phyloP scores from a whole-genome alignment of 495 filamentous ascomycete genomes.

The Penicillium longicatenatum region DNA sequence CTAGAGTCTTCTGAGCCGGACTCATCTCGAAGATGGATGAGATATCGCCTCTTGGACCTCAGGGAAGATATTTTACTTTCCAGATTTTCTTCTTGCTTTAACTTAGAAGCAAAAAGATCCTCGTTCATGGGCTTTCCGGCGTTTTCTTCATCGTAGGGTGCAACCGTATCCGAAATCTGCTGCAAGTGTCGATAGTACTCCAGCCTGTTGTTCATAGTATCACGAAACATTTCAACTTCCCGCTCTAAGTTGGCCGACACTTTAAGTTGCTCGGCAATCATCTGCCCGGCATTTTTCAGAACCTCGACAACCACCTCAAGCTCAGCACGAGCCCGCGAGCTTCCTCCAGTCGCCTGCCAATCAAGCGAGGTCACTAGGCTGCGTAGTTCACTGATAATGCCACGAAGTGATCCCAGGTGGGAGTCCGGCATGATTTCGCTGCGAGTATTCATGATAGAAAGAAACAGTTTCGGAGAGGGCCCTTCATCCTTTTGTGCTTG shows the following conservation, averaged over 20 bases:
- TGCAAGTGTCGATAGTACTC: constrained; percentile 91
- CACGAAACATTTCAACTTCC: constrained; percentile 75
- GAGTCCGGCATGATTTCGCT: constrained; percentile 57
- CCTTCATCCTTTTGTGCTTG: constrained; percentile 65
- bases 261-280: constrained; percentile 67
- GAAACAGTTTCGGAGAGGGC: constrained; percentile 68
- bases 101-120: constrained; percentile 35
- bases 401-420: constrained; percentile 64
- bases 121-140: constrained; percentile 46
- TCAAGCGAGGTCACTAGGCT: constrained; percentile 63
- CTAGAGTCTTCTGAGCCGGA: constrained; percentile 55
- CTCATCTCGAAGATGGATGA: constrained; percentile 62
- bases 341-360: constrained; percentile 60
- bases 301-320: constrained; percentile 58
- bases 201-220: constrained; percentile 76
- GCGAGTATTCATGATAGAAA: constrained; percentile 61
- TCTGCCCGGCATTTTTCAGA: constrained; percentile 59
- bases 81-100: constrained; percentile 50
- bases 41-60: constrained; percentile 72
- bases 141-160: constrained; percentile 64
- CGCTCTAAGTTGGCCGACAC: constrained; percentile 59
- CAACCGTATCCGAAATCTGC: constrained; percentile 81
- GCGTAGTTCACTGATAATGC: constrained; percentile 68
- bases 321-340: constrained; percentile 62
- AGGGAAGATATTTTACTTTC: constrained; percentile 57